phyloP scores from a whole-genome alignment of 2,329 filamentous ascomycete species.

The Talaromyces atroroseus region DNA sequence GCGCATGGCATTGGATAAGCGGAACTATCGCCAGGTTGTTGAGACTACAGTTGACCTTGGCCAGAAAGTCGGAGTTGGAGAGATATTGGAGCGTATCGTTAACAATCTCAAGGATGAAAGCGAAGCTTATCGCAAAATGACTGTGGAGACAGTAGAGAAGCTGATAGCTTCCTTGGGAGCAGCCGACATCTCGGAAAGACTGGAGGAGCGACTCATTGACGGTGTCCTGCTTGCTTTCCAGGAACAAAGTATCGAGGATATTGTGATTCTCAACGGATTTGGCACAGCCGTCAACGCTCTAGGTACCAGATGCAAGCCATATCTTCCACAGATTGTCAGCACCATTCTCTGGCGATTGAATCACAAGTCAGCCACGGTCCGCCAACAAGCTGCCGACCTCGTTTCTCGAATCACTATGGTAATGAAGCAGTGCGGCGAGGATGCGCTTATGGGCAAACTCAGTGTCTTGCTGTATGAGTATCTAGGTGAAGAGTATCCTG shows the following conservation, averaged over 20 bases:
- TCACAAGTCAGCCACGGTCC: conserved; percentile 95
- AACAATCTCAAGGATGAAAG: conserved; percentile 97
- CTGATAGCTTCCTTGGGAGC: conserved; percentile 88
- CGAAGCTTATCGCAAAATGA: conserved; percentile 98
- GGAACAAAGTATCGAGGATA: conserved; percentile 93
- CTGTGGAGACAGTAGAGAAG: conserved; percentile 95
- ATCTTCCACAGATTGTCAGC: conserved; percentile 92
- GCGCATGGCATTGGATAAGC: conserved; percentile 92
- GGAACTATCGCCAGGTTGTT: conserved; percentile 96
- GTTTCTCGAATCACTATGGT: conserved; percentile 97
- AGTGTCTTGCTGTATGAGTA: conserved; percentile 96
- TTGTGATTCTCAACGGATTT: conserved; percentile 95
- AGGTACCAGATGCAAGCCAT: conserved; percentile 89
- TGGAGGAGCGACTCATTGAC: conserved; percentile 91
- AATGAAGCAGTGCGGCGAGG: conserved; percentile 97
- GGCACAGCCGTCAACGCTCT: conserved; percentile 95
- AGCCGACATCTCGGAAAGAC: conserved; percentile 83
- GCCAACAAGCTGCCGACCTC: conserved; percentile 92
- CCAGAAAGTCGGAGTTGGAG: conserved; percentile 94
- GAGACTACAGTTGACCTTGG: conserved; percentile 96
- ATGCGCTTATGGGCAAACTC: conserved; percentile 91
- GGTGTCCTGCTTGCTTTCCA: conserved; percentile 96
- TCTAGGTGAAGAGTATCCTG: conserved; percentile 95
- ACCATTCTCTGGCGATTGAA: conserved; percentile 95
- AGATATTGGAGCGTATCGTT: conserved; percentile 90